Evolutionary conservation across 1,139 yeast genomes (phyloP).

Genomic region (Hyphopichia burtonii): DNA sequence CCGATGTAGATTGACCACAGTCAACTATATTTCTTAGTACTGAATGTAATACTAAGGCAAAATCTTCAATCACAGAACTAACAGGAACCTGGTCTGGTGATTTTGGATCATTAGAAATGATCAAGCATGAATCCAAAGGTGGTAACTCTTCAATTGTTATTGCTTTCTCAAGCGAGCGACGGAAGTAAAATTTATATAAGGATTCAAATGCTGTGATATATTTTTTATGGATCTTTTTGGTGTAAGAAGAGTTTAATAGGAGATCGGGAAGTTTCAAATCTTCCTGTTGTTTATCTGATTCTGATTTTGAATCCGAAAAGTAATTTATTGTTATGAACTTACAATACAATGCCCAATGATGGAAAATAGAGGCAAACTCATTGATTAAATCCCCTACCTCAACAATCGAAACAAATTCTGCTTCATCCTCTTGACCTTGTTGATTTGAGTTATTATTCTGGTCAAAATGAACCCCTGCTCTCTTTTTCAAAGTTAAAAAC

Average conservation of each 20-base stretch:
- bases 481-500: constrained; percentile 47
- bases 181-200: constrained; percentile 63
- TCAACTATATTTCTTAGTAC: constrained; percentile 58
- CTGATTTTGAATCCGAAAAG: constrained; percentile 18
- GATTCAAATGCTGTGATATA: constrained; percentile 63
- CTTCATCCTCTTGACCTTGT: constrained; percentile 16
- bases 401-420: constrained; percentile 40
- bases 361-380: constrained; percentile 75
- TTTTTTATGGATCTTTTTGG: constrained; percentile 53
- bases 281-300: constrained; percentile 4
- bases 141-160: constrained; percentile 79
- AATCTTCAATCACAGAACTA: constrained; percentile 85
- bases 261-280: constrained; percentile 49
- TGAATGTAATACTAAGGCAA: constrained; percentile 70
- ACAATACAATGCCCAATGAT: constrained; percentile 84
- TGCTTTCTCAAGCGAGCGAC: constrained; percentile 81
- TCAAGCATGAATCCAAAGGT: constrained; percentile 30
- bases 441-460: constrained; percentile 13
- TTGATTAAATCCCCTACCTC: constrained; percentile 56
- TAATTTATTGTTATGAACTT: constrained; percentile 71
- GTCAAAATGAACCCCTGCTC: constrained; percentile 7
- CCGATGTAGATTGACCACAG: constrained; percentile 57
- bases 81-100: constrained; percentile 62
- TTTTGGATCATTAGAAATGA: constrained; percentile 9
- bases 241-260: constrained; percentile 59